Evolutionary conservation across 345 rosid species (phyloP).

Genomic region (Triadica sebifera): DNA sequence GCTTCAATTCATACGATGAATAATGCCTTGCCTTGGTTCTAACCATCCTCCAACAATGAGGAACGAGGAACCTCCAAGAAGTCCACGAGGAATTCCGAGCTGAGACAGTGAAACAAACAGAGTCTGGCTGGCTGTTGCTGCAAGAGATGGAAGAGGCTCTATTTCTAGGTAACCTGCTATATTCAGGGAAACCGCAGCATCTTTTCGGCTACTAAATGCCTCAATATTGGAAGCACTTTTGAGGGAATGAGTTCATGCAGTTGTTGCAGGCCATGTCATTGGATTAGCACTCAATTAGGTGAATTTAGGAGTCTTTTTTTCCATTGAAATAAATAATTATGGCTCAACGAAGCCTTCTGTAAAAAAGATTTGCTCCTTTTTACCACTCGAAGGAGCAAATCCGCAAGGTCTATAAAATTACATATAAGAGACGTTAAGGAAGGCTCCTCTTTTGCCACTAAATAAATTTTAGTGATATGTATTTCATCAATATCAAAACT

Average conservation of each 20-base stretch:
- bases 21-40: not conserved
- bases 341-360: too few relatives aligned
- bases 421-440: too few relatives aligned
- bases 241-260: slow-evolving; percentile 3
- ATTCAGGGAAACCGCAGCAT: not conserved
- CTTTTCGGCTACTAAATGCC: not conserved
- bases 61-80: too few relatives aligned
- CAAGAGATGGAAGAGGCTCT: slow-evolving; percentile 5
- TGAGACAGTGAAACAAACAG: not conserved
- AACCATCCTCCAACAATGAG: not conserved
- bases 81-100: not conserved
- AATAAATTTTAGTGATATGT: too few relatives aligned
- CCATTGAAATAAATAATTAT: too few relatives aligned
- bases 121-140: not conserved
- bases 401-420: too few relatives aligned
- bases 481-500: too few relatives aligned
- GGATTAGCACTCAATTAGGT: not conserved
- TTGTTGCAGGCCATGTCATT: not conserved
- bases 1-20: not conserved
- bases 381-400: too few relatives aligned
- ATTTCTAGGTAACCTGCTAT: not conserved
- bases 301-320: too few relatives aligned
- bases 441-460: too few relatives aligned
- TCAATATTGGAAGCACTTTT: slow-evolving; percentile 9
- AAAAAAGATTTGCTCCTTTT: too few relatives aligned